Conservation (phyloP, 2,329 filamentous ascomycete species). For the Cladorrhinum sp. region DNA sequence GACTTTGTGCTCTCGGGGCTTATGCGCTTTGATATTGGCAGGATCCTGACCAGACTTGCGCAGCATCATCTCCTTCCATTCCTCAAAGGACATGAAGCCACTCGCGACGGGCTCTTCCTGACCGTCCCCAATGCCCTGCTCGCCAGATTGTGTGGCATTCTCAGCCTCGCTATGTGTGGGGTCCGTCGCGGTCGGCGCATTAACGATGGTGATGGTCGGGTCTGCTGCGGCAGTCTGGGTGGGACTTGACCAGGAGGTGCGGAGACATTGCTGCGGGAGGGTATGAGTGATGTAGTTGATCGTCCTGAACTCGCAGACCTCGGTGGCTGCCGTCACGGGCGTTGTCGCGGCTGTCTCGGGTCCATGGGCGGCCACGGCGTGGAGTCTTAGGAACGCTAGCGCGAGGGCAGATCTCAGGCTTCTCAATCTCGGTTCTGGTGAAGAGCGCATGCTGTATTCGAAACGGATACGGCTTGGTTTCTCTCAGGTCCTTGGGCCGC, state of each 20-base stretch:
- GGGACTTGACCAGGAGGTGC: conserved; percentile 53
- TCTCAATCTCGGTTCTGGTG: conserved; percentile 9
- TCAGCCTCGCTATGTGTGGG: conserved; percentile 22
- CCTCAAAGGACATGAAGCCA: conserved; percentile 93
- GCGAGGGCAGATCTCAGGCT: conserved; percentile 13
- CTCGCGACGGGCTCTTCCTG: conserved; percentile 57
- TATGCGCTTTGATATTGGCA: conserved; percentile 62
- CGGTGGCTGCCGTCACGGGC: conserved; percentile 17
- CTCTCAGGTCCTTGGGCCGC: conserved; percentile 18
- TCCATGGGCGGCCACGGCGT: conserved; percentile 19
- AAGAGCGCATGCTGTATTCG: conserved; percentile 20
- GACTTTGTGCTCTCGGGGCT: conserved; percentile 49
- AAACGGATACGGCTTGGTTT: conserved; percentile 5
- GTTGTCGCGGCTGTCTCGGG: conserved; percentile 18
- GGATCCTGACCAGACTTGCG: conserved; percentile 75
- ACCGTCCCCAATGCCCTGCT: conserved; percentile 34
- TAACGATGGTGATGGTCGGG: conserved; percentile 19
- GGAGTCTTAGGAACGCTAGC: conserved; percentile 23
- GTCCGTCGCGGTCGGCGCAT: conserved; percentile 12
- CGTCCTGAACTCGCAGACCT: conserved; percentile 57
- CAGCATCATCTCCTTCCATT: conserved; percentile 95
- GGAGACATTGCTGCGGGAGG: conserved; percentile 71
- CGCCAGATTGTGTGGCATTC: neutral
- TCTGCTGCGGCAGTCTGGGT: conserved; percentile 18
- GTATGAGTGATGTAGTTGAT: conserved; percentile 81